Percentiles rank a stretch among this genome's conserved stretches.
Conservation (phyloP, 2,329 filamentous ascomycete species). For the Colletotrichum sp. region DNA sequence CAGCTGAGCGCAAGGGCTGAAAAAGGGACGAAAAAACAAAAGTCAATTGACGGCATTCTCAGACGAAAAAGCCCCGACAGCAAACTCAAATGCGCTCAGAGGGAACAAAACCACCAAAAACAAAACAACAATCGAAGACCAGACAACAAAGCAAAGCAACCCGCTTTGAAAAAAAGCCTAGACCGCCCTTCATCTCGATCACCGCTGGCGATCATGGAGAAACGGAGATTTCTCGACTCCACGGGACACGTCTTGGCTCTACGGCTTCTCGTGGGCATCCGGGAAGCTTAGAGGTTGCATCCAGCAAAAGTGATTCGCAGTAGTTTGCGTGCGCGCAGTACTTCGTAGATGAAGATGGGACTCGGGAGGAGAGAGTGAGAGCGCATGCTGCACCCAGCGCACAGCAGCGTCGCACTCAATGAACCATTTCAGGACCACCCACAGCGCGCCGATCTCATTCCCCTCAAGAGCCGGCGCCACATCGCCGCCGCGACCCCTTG, state of each 20-base stretch:
- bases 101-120: not conserved
- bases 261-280: not conserved
- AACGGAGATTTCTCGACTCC: not conserved
- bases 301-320: not conserved
- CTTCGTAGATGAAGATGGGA: not conserved
- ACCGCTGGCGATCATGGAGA: slow-evolving; percentile 8
- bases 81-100: not conserved
- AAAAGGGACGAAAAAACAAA: not conserved
- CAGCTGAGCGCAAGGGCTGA: not conserved
- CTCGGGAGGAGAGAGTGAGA: not conserved
- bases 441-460: slow-evolving; percentile 11
- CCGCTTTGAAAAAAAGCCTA: not conserved
- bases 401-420: not conserved
- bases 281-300: not conserved
- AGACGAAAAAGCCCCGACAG: not conserved
- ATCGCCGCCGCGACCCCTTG: not conserved
- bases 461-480: not conserved
- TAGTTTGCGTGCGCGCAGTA: not conserved
- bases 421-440: not conserved
- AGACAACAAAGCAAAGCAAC: not conserved
- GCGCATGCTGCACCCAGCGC: not conserved
- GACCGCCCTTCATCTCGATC: not conserved
- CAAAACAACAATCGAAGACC: not conserved
- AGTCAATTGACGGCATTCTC: not conserved
- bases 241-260: not conserved